phyloP scores from a whole-genome alignment of 2,329 filamentous ascomycete species.

The Chlorencoelia australis region DNA sequence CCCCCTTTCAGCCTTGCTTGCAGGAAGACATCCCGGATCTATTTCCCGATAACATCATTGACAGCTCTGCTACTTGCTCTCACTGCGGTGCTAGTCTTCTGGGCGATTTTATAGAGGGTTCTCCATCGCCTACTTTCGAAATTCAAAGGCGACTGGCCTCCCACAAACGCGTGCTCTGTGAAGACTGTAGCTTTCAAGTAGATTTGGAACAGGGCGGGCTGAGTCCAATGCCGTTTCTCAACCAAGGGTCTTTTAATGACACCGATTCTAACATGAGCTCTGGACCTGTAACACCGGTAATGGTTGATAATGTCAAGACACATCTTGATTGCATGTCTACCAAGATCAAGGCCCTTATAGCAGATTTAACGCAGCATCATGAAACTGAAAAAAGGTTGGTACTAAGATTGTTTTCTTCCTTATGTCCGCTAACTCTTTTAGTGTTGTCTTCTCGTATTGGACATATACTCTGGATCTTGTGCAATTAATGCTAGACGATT shows the following conservation, averaged over 20 bases:
- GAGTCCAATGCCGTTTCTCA: neutral
- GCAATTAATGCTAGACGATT: constrained; percentile 29
- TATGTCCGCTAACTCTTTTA: constrained; percentile 14
- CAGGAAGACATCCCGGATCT: too few relatives aligned
- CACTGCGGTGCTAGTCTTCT: constrained; percentile 5
- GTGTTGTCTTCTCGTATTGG: constrained; percentile 44
- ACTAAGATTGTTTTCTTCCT: neutral
- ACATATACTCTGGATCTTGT: constrained; percentile 38
- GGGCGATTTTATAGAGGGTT: constrained; percentile 5
- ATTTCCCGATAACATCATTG: neutral
- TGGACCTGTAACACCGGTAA: neutral
- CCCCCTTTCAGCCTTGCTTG: too few relatives aligned
- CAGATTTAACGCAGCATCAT: constrained; percentile 5
- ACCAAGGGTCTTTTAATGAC: neutral
- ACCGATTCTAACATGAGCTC: neutral
- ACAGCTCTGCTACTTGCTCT: neutral
- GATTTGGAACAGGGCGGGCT: neutral
- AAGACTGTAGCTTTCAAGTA: neutral
- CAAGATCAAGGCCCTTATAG: constrained; percentile 11
- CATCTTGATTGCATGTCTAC: constrained; percentile 8
- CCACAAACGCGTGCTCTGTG: neutral
- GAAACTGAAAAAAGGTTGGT: constrained; percentile 1
- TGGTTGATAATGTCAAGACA: neutral
- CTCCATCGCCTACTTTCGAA: neutral
- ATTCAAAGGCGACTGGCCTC: neutral